phyloP scores from a whole-genome alignment of 2,329 filamentous ascomycete species.

The Claviceps humidiphila region DNA sequence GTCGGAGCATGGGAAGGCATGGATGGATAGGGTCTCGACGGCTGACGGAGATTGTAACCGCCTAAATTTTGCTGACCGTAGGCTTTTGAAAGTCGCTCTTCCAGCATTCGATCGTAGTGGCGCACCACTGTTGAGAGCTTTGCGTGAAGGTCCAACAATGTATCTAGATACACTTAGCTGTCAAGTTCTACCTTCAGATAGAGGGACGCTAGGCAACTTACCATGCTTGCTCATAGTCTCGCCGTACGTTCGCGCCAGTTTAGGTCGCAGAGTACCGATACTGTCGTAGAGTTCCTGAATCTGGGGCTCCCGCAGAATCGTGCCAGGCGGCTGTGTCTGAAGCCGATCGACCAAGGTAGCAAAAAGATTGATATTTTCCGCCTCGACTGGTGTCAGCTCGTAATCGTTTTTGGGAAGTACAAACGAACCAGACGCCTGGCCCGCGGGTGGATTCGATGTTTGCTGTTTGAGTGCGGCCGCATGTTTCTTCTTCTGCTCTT shows the following conservation, averaged over 20 bases:
- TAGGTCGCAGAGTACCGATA: slow-evolving; percentile 84
- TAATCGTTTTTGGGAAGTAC: slow-evolving; percentile 77
- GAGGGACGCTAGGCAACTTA: slow-evolving; percentile 27
- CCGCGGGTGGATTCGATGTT: slow-evolving; percentile 31
- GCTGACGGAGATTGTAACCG: slow-evolving; percentile 45
- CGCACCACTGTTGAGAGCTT: slow-evolving; percentile 93
- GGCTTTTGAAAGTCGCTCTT: slow-evolving; percentile 84
- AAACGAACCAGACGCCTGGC: slow-evolving; percentile 32
- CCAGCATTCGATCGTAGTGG: slow-evolving; percentile 96
- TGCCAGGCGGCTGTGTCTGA: slow-evolving; percentile 89
- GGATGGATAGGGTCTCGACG: slow-evolving; percentile 56
- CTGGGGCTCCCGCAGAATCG: slow-evolving; percentile 90
- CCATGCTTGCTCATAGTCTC: slow-evolving; percentile 99
- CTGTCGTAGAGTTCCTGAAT: slow-evolving; percentile 98
- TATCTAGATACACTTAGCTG: slow-evolving; percentile 42
- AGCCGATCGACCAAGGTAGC: slow-evolving; percentile 85
- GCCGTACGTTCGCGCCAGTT: slow-evolving; percentile 87
- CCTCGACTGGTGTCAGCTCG: slow-evolving; percentile 83
- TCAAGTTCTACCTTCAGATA: neutral
- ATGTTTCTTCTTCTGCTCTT: slow-evolving; percentile 91
- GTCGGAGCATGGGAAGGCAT: slow-evolving; percentile 42
- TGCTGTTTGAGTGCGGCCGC: slow-evolving; percentile 73
- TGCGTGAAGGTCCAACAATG: slow-evolving; percentile 81
- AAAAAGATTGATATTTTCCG: slow-evolving; percentile 95
- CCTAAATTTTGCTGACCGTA: slow-evolving; percentile 70